These are phyloP conservation scores for Stylonectria norvegica DNA, from an alignment of 2,329 filamentous ascomycete species.

Conservation along the genomic window DNA sequence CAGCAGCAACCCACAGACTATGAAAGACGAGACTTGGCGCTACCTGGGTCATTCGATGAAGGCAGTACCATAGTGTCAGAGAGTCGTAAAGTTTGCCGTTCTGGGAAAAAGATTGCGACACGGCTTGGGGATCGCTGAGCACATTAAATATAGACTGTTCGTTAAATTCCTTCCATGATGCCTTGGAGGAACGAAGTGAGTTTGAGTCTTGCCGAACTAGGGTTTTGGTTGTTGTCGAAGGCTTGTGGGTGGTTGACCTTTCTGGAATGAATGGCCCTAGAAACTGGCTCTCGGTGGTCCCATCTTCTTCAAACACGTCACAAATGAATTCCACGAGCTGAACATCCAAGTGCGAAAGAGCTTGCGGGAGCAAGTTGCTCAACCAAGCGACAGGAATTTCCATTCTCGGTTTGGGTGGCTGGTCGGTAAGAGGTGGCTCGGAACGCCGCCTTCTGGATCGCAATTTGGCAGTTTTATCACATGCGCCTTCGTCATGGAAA, in stretches of 20 bases:
- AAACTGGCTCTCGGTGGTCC: conserved; percentile 49
- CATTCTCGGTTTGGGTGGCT: background rate
- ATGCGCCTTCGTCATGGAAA: conserved; percentile 11
- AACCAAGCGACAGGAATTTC: conserved; percentile 9
- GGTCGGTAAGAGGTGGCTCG: too few relatives aligned
- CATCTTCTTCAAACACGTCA: conserved; percentile 56
- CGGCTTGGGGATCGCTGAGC: conserved; percentile 53
- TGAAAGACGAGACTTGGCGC: conserved; percentile 59
- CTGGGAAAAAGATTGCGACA: conserved; percentile 55
- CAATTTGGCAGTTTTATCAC: conserved; percentile 17
- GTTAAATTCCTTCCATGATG: conserved; percentile 60
- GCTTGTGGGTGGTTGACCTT: too few relatives aligned
- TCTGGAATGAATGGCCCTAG: too few relatives aligned
- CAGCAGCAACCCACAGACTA: conserved; percentile 61
- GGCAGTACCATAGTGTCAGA: conserved; percentile 60
- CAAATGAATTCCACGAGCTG: conserved; percentile 59
- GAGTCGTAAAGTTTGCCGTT: conserved; percentile 55
- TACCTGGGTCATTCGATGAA: conserved; percentile 56
- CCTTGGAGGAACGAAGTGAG: too few relatives aligned
- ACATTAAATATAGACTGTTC: conserved; percentile 64
- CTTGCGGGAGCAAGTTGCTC: conserved; percentile 50
- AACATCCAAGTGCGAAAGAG: conserved; percentile 50
- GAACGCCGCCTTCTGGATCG: conserved; percentile 27
- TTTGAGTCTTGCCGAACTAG: too few relatives aligned
- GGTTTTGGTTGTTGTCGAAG: too few relatives aligned